Evolutionary conservation across 345 rosid species (phyloP), one percentile per base, ranked within the genome.

Genomic region (Boechera retrofracta): DNA sequence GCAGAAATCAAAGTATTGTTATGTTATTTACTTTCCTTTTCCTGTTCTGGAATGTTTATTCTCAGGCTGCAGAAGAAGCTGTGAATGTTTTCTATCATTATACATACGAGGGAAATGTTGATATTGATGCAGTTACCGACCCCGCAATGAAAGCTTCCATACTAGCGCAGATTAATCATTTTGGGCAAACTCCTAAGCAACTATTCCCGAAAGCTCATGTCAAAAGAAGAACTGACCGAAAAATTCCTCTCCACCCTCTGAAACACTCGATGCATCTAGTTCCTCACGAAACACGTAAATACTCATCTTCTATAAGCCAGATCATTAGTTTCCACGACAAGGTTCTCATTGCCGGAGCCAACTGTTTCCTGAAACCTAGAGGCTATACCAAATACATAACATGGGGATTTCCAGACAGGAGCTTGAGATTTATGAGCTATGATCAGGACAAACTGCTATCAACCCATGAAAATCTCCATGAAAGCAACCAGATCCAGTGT

Each of bases 91-190:
- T 93, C 92, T 96, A 96, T 80, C 99, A 96, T 80, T 96, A 96
- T 87, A 96, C 99, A 11, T 96, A 96, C 35, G 99, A 96, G 81
- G 99, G 99, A 29, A 96, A 94, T 74, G 99, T 96, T 72, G 99
- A 96, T 82, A 96, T 96, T 64, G 99, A 96, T 85, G 89, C 97
- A 8, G 99, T 96, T 72, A 87, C 89, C 52, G 99, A 96, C 75
- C 98, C 99, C 36, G 97, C 98, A 26, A 84, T 96, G 99, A 96
- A 96, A 86, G 99, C 99, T 69, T 88, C 99, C 72, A 96, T 96
- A 78, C 87, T 96, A 55, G 99, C 99, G 36, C 99, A 96, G 75
- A 96, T 96, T 78, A 96, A 96, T 81, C 98, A 96, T 83, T 96
- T 96, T 81, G 99, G 99, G 47, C 99, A 96, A 83, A 96, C 99